Base-by-base conservation (phyloP, 2,329 filamentous ascomycete genomes). In the Fusarium penzigii region DNA sequence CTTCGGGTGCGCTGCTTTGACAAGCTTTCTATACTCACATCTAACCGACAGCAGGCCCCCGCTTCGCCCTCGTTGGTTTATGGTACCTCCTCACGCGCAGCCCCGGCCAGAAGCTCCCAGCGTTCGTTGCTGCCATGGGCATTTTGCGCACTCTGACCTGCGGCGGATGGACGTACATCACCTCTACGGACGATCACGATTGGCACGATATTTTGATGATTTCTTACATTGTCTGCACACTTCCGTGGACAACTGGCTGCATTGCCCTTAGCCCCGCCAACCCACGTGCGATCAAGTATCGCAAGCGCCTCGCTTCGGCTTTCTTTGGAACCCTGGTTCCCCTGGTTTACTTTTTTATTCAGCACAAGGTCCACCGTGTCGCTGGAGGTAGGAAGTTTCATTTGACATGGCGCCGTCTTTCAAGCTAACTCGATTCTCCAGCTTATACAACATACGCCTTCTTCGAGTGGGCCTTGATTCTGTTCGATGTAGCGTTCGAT, bases 201-300 rank as follows among this genome's bases (percentile, higher is more conserved):
- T 97, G 92, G 92, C 94, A 99, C 71, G 94, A 99, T 68, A 93
- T 97, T 57, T 93, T 99, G 71, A 99, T 99, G 94, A 97, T 99
- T 63, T 95, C 92, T 13, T 99, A 99, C 72, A 80, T 99, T 50
- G 87, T 99, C 42, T 89, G 91, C 34, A 97, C 94, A 3, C 79
- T 99, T 48, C 94, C 94, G 2, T 99, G 94, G 94, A 99, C 93
- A 2, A 72, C 91, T 44, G 94, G 94, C 44, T 97, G 93, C 71
- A 82, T 97, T 56, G 85, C 88, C 6, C 76, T 97, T 46, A 97
- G 92, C 72, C 92, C 93, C 11, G 85, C 87, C 51, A 96, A 97
- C 69, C 81, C 87, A 12, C 83, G 78, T 56, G 90, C 94, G 7
- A 81, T 97, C 68, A 92, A 88, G 74, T 96, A 95, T 72, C 84